Evolutionary conservation across 805 yeast species (phyloP), one percentile per base, ranked within the genome.

Genomic region (Yarrowia yakushimensis): DNA sequence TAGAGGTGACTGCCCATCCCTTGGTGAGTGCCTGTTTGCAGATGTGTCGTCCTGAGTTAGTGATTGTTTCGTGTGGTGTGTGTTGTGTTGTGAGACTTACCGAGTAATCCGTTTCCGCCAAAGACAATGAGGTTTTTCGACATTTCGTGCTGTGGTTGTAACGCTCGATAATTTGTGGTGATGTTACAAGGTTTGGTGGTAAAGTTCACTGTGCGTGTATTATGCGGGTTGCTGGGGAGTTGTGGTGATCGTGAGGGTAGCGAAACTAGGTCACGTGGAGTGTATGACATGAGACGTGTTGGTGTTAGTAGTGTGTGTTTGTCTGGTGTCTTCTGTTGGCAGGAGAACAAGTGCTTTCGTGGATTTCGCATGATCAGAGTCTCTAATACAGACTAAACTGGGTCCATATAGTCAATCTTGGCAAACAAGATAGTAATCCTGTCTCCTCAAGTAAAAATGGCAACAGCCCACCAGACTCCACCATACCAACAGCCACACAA

Each of bases 81-180:
- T 10, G 8, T 0, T 4, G 18, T 4, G 13, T 12, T 2, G 13
- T 1, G n/a, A 23, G 9, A 5, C 18, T 65, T 66, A 67, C 83
- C 87, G 17, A 92, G 72, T 70, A 89, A 89, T 9, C 97, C 97
- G 67, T 83, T 84, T 0, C 97, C 97, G 17, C 98, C 98, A 69
- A 91, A 83, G 0, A 91, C 89, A 3, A 89, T 83, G 2, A 82
- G 66, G 48, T 65, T 67, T 68, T 74, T 78, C 50, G 59, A 41
- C 61, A 55, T 55, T 28, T 10, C 39, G 37, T 43, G 37, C 36
- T 43, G 61, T 18, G 39, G 39, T 39, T 12, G 37, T 12, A 12
- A 39, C 41, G 11, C 34, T 17, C 25, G 59, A 34, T 23, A 54
- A 54, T 18, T 25, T 20, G 39, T 37, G 36, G 46, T 54, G 46